These are phyloP conservation scores for Hysterangium stoloniferum DNA, from an alignment of 768 basidiomycete species.

Conservation along the genomic window DNA sequence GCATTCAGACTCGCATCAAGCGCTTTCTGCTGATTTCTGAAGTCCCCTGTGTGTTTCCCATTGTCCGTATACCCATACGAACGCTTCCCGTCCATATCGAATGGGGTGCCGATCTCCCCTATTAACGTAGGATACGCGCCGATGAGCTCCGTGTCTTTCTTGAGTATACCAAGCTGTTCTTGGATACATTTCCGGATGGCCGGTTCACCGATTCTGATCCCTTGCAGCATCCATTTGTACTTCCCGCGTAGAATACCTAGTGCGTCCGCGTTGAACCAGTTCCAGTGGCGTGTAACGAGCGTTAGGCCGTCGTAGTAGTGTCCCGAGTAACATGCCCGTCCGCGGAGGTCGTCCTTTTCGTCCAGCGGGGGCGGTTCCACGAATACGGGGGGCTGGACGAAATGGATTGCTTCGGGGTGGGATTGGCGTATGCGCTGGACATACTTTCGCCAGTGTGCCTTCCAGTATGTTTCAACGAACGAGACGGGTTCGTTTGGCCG, in stretches of 20 bases:
- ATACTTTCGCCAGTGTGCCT: conserved; percentile 56
- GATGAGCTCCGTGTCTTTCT: conserved; percentile 61
- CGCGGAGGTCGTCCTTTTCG: conserved; percentile 45
- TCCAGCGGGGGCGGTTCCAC: conserved; percentile 59
- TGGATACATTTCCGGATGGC: conserved; percentile 78
- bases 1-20: conserved; percentile 78
- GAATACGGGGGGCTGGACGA: conserved; percentile 90
- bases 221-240: conserved; percentile 57
- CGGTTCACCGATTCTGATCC: conserved; percentile 72
- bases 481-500: conserved; percentile 31
- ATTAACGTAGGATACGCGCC: conserved; percentile 81
- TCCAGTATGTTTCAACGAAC: conserved; percentile 77
- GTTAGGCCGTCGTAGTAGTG: conserved; percentile 97
- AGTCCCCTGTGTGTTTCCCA: conserved; percentile 65
- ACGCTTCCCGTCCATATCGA: conserved; percentile 84
- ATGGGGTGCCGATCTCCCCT: conserved; percentile 93
- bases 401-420: conserved; percentile 82
- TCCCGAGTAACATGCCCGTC: conserved; percentile 66
- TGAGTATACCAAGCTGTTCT: conserved; percentile 74
- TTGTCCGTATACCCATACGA: conserved; percentile 58
- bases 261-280: conserved; percentile 94
- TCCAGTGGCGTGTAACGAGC: conserved; percentile 87
- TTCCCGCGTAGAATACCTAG: conserved; percentile 85
- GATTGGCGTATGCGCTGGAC: conserved; percentile 54
- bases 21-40: conserved; percentile 69